phyloP scores from a whole-genome alignment of 1,139 yeast genomes.

The Kodamaea alishanica region DNA sequence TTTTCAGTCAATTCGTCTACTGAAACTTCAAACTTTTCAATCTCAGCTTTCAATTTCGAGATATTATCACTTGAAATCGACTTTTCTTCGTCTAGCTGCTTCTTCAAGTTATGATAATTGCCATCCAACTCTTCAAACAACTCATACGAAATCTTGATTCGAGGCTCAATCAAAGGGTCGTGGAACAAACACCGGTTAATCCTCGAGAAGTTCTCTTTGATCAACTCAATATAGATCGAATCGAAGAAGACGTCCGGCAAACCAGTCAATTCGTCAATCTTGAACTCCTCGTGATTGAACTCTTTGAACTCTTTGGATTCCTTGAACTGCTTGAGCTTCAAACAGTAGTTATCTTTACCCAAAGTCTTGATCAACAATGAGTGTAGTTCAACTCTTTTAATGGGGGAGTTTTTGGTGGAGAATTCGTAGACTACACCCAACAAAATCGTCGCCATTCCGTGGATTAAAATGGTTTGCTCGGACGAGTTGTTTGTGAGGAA shows the following conservation, averaged over 20 bases:
- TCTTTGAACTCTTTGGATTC: conserved; percentile 54
- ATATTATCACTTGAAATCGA: conserved; percentile 23
- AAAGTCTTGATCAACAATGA: conserved; percentile 61
- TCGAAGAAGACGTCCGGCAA: conserved; percentile 81
- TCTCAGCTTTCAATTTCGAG: conserved; percentile 21
- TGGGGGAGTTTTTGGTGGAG: conserved; percentile 66
- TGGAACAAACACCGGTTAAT: conserved; percentile 69
- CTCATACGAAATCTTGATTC: conserved; percentile 62
- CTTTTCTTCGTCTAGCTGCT: conserved; percentile 26
- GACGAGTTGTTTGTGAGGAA: conserved; percentile 60
- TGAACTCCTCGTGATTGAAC: conserved; percentile 43
- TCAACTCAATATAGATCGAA: conserved; percentile 54
- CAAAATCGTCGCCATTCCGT: conserved; percentile 70
- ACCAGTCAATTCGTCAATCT: conserved; percentile 68
- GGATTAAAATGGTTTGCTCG: conserved; percentile 57
- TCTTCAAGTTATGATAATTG: conserved; percentile 28
- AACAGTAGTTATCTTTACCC: conserved; percentile 76
- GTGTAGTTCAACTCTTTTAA: conserved; percentile 62
- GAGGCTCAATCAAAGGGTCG: conserved; percentile 72
- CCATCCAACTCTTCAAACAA: conserved; percentile 61
- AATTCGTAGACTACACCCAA: conserved; percentile 83
- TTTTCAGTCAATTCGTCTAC: conserved; percentile 29
- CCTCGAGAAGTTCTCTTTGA: conserved; percentile 69
- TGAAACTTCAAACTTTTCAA: conserved; percentile 23
- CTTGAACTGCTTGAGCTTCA: conserved; percentile 70